Evolutionary conservation across 176 grass and related monocot species (phyloP), one percentile per base, ranked within the genome.

Genomic region (Zizania latifolia): DNA sequence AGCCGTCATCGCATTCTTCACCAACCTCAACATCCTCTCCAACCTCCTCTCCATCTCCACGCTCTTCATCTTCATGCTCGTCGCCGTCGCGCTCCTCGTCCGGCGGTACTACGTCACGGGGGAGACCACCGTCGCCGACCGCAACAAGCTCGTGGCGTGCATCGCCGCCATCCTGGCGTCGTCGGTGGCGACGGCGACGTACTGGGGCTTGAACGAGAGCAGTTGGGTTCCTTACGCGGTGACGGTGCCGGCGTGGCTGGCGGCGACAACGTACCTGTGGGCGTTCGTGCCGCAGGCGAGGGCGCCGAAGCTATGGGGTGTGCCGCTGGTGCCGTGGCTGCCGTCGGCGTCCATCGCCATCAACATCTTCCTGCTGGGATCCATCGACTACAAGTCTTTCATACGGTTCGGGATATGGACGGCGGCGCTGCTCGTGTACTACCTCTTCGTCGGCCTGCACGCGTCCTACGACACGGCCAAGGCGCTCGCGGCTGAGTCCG

Each of bases 281-380:
- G 65, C 56, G 75, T 43, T 75, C 8, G 86, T 92, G 75, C 90
- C 90, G 75, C 64, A 80, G 79, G 86, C 82, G 32, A 74, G 84
- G 82, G 13, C 40, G 75, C 92, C 92, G 5, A 76, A 68, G 82
- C 43, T 71, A 23, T 90, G 88, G 88, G 87, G 91, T 0, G 80
- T 85, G 79, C 88, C 88, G 24, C 39, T 90, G 17, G 85, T 90
- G 78, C 92, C 92, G 51, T 90, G 84, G 92, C 79, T 94, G 70
- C 88, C 92, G 64, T 88, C 88, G 19, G 88, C 79, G 16, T 90
- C 92, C 44, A 90, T 94, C 46, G 70, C 83, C 72, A 84, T 99
- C 55, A 99, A 94, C 68, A 40, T 99, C 12, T 99, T 99, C 82
- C 77, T 99, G 59, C 84, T 99, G 5, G 95, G 95, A 0, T 99